Conservation (phyloP, 2,329 filamentous ascomycete species). For the Rhinocladiella similis region DNA sequence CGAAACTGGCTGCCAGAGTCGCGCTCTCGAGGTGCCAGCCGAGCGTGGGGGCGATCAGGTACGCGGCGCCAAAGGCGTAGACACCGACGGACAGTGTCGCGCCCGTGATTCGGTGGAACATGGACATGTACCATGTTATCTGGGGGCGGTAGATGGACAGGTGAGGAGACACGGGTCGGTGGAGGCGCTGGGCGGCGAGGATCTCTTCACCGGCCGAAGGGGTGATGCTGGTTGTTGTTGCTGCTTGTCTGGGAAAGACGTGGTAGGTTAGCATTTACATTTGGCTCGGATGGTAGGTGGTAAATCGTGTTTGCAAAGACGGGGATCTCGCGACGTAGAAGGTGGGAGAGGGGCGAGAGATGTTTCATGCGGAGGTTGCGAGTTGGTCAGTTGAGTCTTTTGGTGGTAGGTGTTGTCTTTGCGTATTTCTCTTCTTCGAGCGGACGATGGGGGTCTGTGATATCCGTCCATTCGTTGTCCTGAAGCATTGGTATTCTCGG, state of each 20-base stretch:
- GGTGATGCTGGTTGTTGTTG: constrained; percentile 51
- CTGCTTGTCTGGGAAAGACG: constrained; percentile 19
- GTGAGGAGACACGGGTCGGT: constrained; percentile 82
- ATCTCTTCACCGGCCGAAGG: constrained; percentile 59
- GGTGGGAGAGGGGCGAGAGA: too few species aligned
- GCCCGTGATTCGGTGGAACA: constrained; percentile 83
- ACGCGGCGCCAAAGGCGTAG: constrained; percentile 78
- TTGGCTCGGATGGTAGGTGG: too few species aligned
- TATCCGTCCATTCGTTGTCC: too few species aligned
- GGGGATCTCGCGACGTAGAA: too few species aligned
- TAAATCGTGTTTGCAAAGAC: too few species aligned
- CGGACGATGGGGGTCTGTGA: too few species aligned
- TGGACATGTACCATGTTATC: constrained; percentile 79
- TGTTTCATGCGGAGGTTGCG: too few species aligned
- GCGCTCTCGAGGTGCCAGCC: constrained; percentile 70
- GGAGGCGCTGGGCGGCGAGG: constrained; percentile 76
- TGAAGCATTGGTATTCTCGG: too few species aligned
- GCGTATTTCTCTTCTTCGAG: too few species aligned
- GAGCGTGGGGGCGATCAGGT: constrained; percentile 75
- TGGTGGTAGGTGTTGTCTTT: too few species aligned
- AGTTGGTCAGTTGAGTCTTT: too few species aligned
- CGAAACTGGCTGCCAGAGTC: constrained; percentile 64
- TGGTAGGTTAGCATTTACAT: background rate
- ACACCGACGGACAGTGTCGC: constrained; percentile 68
- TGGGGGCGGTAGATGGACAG: constrained; percentile 81